phyloP scores from a whole-genome alignment of 202 grass and related monocot genomes.

The Panicum virgatum region DNA sequence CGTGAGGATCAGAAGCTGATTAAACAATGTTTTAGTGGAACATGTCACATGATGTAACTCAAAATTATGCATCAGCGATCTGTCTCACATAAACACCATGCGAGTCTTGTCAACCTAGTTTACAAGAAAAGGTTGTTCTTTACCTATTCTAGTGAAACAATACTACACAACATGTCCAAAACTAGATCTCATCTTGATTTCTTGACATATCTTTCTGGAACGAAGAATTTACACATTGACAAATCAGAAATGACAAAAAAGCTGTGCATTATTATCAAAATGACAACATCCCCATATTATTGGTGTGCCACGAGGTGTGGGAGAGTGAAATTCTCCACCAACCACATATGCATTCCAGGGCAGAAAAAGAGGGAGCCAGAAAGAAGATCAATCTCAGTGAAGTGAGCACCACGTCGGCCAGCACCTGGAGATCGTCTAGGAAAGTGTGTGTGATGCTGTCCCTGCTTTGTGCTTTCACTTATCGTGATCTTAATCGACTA shows the following conservation, averaged over 20 bases:
- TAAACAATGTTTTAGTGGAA: neutral
- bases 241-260: neutral
- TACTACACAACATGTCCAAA: neutral
- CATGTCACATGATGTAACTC: neutral
- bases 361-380: neutral
- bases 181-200: neutral
- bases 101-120: neutral
- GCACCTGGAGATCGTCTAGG: constrained; percentile 22
- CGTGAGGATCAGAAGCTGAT: neutral
- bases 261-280: constrained; percentile 11
- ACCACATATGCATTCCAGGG: constrained; percentile 11
- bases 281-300: neutral
- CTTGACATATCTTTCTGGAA: neutral
- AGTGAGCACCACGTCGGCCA: constrained; percentile 52
- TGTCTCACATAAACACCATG: neutral
- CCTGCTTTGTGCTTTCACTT: constrained; percentile 26
- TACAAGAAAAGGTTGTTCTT: neutral
- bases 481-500: constrained; percentile 2
- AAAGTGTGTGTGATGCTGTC: constrained; percentile 5
- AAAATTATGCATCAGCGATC: neutral
- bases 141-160: neutral
- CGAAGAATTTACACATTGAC: neutral
- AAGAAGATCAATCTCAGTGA: neutral
- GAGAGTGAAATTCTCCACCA: constrained; percentile 18
- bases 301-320: neutral